Evolutionary conservation across 108 stramenopile species (phyloP), one percentile per base, ranked within the genome.

Genomic region (Parietichytrium sp.): DNA sequence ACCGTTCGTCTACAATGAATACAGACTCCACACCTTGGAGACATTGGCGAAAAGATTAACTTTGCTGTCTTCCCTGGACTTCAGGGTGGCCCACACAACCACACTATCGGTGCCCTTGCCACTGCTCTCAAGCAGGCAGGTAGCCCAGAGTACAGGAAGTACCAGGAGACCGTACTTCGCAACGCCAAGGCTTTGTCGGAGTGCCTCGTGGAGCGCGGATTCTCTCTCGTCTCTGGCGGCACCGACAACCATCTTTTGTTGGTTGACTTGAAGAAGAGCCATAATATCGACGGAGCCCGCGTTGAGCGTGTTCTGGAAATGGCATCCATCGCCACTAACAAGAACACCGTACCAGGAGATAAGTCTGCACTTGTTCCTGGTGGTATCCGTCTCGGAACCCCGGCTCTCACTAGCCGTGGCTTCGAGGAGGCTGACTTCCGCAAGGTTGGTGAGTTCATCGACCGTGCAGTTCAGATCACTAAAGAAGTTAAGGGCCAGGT

Each of bases 71-170:
- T 99, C 86, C 98, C 98, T 6, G 96, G 97, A 45, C 83, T 97
- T 33, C 98, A 99, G 87, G 98, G 98, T 33, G 98, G 98, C 20
- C 98, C 98, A 4, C 98, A 99, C 93, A 99, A 99, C 88, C 97
- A 99, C 86, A 98, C 97, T 33, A 99, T 99, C 83, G 93, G 96
- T 6, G 98, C 98, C 6, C 86, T 99, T 52, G 93, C 97, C 0
- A 96, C 96, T 49, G 95, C 95, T 33, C 88, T 99, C 54, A 96
- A 94, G 83, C 97, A 98, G 88, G 97, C 95, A 3, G 85, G 84
- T 23, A 91, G 91, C 12, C 91, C 95, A 1, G 96, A 94, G 51
- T 99, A 96, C 91, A 91, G 93, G 13, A 95, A 94, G 48, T 99
- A 99, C 86, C 98, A 99, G 87, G 92, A 83, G 54, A 83, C 86